Percentiles rank a stretch among this genome's conserved stretches.
These are phyloP conservation scores for Candida dajiaensis DNA, from an alignment of 805 yeast species.

Conservation along the genomic window DNA sequence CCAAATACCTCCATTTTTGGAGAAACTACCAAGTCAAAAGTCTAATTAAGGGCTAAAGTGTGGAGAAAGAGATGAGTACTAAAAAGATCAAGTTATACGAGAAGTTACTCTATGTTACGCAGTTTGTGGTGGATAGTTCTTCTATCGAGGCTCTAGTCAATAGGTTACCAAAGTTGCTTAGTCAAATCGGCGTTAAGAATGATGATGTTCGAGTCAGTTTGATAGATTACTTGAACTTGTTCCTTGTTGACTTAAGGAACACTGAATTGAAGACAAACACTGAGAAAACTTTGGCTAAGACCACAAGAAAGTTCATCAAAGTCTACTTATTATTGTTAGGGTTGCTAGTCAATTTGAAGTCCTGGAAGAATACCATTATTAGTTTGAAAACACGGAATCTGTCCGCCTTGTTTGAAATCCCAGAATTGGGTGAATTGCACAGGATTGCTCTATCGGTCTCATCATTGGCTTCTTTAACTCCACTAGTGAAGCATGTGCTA, in stretches of 20 bases:
- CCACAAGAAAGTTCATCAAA: constrained; percentile 7
- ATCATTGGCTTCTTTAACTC: constrained; percentile 1
- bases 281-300: not conserved
- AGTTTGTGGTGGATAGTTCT: constrained; percentile 3
- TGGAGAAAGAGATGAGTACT: not conserved
- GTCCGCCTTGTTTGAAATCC: not conserved
- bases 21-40: not conserved
- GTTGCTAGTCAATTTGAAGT: constrained; percentile 1
- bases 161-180: not conserved
- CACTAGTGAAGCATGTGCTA: constrained; percentile 1
- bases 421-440: not conserved
- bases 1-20: not conserved
- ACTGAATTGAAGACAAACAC: not conserved
- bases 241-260: constrained; percentile 1
- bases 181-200: not conserved
- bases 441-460: constrained; percentile 2
- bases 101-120: constrained; percentile 1
- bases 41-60: not conserved
- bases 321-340: constrained; percentile 10
- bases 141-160: not conserved
- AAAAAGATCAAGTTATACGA: not conserved
- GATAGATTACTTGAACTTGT: constrained; percentile 1
- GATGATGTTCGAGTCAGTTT: constrained; percentile 1
- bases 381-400: not conserved
- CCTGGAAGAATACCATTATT: constrained; percentile 3